A percentile compares a stretch with the other conserved stretches of the same genome.
These are phyloP conservation scores for Lyophyllum decastes DNA, from an alignment of 768 basidiomycete genomes.

Conservation along the genomic window DNA sequence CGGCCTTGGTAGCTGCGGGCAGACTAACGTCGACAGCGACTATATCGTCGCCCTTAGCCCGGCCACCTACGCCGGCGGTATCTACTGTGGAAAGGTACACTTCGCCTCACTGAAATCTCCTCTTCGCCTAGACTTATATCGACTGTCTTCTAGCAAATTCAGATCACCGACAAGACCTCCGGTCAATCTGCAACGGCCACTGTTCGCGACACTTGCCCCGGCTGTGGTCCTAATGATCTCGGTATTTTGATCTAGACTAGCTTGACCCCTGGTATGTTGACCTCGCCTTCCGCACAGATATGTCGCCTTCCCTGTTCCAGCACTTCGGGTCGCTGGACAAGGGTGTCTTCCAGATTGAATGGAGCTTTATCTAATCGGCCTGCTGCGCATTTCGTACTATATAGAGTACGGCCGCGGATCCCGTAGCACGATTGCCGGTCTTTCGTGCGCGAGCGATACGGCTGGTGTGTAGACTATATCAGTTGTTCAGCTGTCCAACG, in stretches of 20 bases:
- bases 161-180: constrained; percentile 14
- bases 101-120: not conserved
- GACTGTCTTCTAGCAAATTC: constrained; percentile 10
- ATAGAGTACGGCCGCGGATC: not conserved
- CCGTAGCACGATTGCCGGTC: constrained; percentile 6
- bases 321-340: constrained; percentile 18
- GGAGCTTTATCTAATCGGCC: constrained; percentile 12
- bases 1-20: constrained; percentile 24
- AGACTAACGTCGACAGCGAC: constrained; percentile 22
- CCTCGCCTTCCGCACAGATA: constrained; percentile 10
- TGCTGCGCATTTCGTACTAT: not conserved
- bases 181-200: constrained; percentile 20
- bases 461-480: not conserved
- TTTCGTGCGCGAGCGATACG: not conserved
- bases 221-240: constrained; percentile 19
- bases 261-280: not conserved
- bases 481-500: not conserved
- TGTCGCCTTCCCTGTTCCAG: constrained; percentile 23
- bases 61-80: constrained; percentile 17
- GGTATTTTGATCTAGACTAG: constrained; percentile 12
- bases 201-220: constrained; percentile 23
- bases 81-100: constrained; percentile 22
- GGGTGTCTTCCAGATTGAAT: constrained; percentile 15
- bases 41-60: constrained; percentile 25
- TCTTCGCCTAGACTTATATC: not conserved